Percentiles rank a stretch among this genome's conserved stretches.
phyloP scores from a whole-genome alignment of 805 yeast genomes.

The Teunomyces kruisii region DNA sequence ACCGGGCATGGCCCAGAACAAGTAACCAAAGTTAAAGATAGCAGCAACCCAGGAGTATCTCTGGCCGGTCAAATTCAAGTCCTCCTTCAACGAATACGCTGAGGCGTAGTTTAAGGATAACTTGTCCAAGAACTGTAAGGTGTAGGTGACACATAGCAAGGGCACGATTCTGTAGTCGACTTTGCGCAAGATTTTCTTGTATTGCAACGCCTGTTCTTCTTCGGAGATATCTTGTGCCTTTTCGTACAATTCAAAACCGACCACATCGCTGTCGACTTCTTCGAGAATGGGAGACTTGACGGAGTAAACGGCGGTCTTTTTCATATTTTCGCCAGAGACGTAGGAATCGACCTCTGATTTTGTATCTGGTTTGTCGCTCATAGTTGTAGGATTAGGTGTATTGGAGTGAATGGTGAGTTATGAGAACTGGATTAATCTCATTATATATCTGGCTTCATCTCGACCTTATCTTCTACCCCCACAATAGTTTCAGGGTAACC shows the following conservation, averaged over 20 bases:
- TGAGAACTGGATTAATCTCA: not conserved
- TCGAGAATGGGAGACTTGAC: conserved; percentile 6
- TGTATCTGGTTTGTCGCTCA: not conserved
- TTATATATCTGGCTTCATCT: not conserved
- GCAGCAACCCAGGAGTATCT: conserved; percentile 55
- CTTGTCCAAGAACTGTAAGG: conserved; percentile 59
- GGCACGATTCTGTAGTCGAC: conserved; percentile 50
- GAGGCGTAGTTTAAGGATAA: conserved; percentile 60
- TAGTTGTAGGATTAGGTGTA: not conserved
- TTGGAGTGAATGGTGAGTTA: too few relatives aligned
- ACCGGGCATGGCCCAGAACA: conserved; percentile 51
- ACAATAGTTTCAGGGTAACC: not conserved
- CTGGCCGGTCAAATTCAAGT: conserved; percentile 38
- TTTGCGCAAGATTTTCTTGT: conserved; percentile 22
- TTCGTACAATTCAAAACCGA: conserved; percentile 26
- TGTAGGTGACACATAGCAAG: conserved; percentile 51
- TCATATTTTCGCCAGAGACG: not conserved
- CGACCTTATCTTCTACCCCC: not conserved
- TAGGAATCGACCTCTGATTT: not conserved
- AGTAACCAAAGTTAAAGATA: conserved; percentile 53
- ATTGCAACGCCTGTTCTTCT: conserved; percentile 24
- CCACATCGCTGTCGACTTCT: conserved; percentile 10
- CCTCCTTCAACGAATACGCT: conserved; percentile 60
- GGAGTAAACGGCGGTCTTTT: not conserved
- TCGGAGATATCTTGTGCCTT: conserved; percentile 25